These are phyloP conservation scores for Ceratobasidium sp. DNA, from an alignment of 1,284 basidiomycete genomes.

Conservation along the genomic window DNA sequence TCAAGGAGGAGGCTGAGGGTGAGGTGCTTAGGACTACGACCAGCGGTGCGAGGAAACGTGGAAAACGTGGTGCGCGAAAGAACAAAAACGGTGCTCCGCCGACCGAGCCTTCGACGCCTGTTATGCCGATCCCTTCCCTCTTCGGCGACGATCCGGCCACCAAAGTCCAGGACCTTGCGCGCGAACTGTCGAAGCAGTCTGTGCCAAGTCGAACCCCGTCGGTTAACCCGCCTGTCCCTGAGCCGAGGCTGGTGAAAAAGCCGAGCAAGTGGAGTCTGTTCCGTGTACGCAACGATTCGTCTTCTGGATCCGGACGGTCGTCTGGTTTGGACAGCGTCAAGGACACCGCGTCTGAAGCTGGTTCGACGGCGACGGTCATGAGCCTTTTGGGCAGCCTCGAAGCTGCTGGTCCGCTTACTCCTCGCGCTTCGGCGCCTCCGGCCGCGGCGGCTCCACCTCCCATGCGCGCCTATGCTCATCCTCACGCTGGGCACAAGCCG, in stretches of 20 bases:
- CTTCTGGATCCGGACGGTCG: conserved; percentile 18
- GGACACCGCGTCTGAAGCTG: neutral
- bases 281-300: conserved; percentile 57
- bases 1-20: conserved; percentile 54
- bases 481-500: conserved; percentile 22
- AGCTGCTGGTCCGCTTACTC: conserved; percentile 10
- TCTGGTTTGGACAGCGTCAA: conserved; percentile 17
- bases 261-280: conserved; percentile 84
- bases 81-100: conserved; percentile 68
- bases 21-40: conserved; percentile 66
- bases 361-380: conserved; percentile 15
- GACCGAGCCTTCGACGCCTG: conserved; percentile 28
- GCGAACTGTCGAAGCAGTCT: conserved; percentile 76
- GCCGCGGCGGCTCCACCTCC: neutral
- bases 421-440: conserved; percentile 17
- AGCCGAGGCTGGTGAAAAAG: conserved; percentile 68
- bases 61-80: conserved; percentile 82
- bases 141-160: conserved; percentile 76
- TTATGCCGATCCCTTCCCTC: conserved; percentile 15
- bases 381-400: conserved; percentile 34
- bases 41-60: conserved; percentile 71
- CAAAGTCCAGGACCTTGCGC: conserved; percentile 84
- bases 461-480: conserved; percentile 15
- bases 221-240: conserved; percentile 50
- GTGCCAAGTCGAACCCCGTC: conserved; percentile 44